phyloP scores from a whole-genome alignment of 2,329 filamentous ascomycete genomes.

The Arthrobotrys sinensis region DNA sequence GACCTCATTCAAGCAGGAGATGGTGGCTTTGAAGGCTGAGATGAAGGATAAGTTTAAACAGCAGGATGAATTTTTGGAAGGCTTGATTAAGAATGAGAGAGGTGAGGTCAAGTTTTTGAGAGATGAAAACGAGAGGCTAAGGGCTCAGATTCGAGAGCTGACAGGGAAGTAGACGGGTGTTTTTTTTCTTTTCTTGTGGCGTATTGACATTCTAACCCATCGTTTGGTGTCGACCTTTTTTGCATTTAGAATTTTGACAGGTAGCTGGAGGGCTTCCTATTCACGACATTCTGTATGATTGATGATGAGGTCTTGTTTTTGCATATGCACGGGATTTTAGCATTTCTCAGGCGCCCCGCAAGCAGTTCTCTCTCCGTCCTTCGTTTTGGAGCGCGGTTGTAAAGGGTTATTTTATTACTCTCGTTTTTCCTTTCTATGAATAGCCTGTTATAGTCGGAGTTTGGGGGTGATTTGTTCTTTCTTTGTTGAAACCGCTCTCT shows the following conservation, averaged over 20 bases:
- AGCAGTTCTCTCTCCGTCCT: neutral
- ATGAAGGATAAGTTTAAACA: constrained; percentile 52
- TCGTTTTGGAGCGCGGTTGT: neutral
- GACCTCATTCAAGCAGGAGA: constrained; percentile 36
- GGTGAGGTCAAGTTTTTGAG: constrained; percentile 41
- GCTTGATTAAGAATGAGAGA: constrained; percentile 39
- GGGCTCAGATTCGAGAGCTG: constrained; percentile 51
- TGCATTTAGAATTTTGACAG: constrained; percentile 6
- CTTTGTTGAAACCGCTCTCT: neutral
- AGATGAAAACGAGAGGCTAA: constrained; percentile 52
- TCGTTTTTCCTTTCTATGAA: constrained; percentile 1
- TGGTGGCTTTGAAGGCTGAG: constrained; percentile 45
- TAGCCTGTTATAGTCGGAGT: constrained; percentile 11
- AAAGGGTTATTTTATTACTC: constrained; percentile 4
- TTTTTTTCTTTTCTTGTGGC: neutral
- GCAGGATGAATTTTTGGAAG: constrained; percentile 54
- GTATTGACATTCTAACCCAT: neutral
- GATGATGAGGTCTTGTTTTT: constrained; percentile 5
- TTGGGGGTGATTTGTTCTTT: constrained; percentile 15
- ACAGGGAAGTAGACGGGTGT: constrained; percentile 18
- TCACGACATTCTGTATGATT: constrained; percentile 32
- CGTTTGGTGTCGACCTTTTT: constrained; percentile 21
- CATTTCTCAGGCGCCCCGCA: constrained; percentile 25
- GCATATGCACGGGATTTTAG: constrained; percentile 20
- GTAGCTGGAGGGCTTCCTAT: neutral